Evolutionary conservation across 371 early-diverging fungal genomes (phyloP), one percentile per base, ranked within the genome.

Genomic region (Thermomucor indicae-seudaticae): DNA sequence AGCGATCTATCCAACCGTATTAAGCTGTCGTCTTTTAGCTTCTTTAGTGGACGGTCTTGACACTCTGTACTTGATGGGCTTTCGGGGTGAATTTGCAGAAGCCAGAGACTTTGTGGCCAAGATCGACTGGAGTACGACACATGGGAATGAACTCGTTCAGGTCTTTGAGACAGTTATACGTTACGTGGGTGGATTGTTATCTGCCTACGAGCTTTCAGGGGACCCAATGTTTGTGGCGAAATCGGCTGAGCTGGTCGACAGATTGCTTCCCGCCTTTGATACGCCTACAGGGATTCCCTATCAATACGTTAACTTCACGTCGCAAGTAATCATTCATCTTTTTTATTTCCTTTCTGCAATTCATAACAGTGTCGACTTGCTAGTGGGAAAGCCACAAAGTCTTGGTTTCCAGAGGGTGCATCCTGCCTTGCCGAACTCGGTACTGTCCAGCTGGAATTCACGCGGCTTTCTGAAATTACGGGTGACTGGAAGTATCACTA

Each of bases 111-210:
- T 68, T 72, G 82, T 93, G 6, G 57, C 54, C 3, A 27, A 60
- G 0, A 72, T 86, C 41, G 60, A 78, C 27, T 73, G 74, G 74
- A 25, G 35, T 34, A 41, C 37, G 8, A 29, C 53, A 1, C 49
- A 30, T 5, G 49, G 47, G 11, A 53, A 58, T 42, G 55, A 56
- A 16, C 55, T 60, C 6, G 74, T 73, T 10, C 67, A 73, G 22
- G 62, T 80, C 43, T 95, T 95, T 65, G 97, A 96, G 65, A 88
- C 89, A 22, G 81, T 80, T 14, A 96, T 95, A 41, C 83, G 97
- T 0, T 82, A 91, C 32, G 71, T 96, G 12, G 97, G 95, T 12
- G 93, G 93, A 0, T 64, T 95, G 23, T 62, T 95, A 20, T 79
- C 84, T 17, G 90, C 92, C 1, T 86, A 91, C 58, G 81, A 92